Evolutionary conservation across 768 basidiomycete species (phyloP).

Genomic region (Wakefieldia striispora): DNA sequence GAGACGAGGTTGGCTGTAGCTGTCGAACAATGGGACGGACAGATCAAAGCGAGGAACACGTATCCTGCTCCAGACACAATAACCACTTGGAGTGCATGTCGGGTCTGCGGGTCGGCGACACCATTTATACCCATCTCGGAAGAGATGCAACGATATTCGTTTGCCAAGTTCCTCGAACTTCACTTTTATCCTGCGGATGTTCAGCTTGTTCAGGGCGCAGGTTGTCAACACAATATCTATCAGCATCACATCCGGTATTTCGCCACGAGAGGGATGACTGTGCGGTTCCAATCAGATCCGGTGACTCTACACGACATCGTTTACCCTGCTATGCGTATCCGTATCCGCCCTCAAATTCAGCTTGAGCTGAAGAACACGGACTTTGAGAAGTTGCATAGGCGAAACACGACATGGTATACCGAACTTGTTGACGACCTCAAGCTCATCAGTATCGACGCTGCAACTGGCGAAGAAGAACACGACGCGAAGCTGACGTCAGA

Average conservation of each 20-base stretch:
- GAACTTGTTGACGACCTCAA: slow-evolving; percentile 74
- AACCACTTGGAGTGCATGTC: slow-evolving; percentile 90
- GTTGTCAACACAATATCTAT: slow-evolving; percentile 93
- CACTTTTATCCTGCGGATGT: slow-evolving; percentile 93
- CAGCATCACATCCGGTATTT: slow-evolving; percentile 92
- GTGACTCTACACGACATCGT: slow-evolving; percentile 83
- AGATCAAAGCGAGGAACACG: slow-evolving; percentile 57
- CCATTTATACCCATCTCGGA: slow-evolving; percentile 88
- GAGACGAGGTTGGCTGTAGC: slow-evolving; percentile 79
- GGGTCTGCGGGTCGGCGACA: slow-evolving; percentile 72
- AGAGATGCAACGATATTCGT: slow-evolving; percentile 92
- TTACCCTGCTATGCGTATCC: slow-evolving; percentile 84
- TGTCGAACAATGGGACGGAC: slow-evolving; percentile 85
- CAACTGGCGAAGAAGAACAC: slow-evolving; percentile 72
- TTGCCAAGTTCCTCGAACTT: slow-evolving; percentile 93
- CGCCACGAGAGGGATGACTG: slow-evolving; percentile 75
- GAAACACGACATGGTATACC: slow-evolving; percentile 74
- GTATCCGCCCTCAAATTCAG: slow-evolving; percentile 82
- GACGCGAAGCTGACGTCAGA: slow-evolving; percentile 62
- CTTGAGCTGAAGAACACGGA: slow-evolving; percentile 91
- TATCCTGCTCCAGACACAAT: slow-evolving; percentile 71
- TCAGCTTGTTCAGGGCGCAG: slow-evolving; percentile 79
- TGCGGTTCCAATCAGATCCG: slow-evolving; percentile 85
- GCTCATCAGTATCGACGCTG: slow-evolving; percentile 72
- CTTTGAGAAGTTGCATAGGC: slow-evolving; percentile 69